phyloP scores from a whole-genome alignment of 1,139 yeast species.

The Hansenula anomala region DNA sequence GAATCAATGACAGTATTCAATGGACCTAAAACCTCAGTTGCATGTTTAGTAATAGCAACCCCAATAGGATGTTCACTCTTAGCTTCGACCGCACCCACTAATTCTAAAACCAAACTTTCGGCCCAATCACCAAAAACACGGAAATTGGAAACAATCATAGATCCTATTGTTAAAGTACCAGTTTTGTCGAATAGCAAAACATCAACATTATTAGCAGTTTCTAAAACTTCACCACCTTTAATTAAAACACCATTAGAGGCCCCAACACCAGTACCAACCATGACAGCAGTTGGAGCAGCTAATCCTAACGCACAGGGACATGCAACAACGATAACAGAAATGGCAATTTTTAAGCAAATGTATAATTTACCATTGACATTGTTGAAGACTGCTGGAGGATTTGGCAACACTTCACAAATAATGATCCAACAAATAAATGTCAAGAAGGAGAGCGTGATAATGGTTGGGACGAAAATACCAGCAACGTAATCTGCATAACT shows the following conservation, averaged over 20 bases:
- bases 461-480: slow-evolving; percentile 78
- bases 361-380: slow-evolving; percentile 55
- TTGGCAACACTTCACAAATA: slow-evolving; percentile 32
- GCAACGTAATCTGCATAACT: slow-evolving; percentile 83
- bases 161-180: slow-evolving; percentile 88
- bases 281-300: slow-evolving; percentile 97
- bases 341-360: slow-evolving; percentile 76
- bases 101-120: slow-evolving; percentile 39
- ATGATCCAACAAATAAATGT: slow-evolving; percentile 72
- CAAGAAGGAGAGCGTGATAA: slow-evolving; percentile 51
- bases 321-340: slow-evolving; percentile 92
- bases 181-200: slow-evolving; percentile 89
- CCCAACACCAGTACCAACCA: slow-evolving; percentile 98
- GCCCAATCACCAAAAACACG: slow-evolving; percentile 18
- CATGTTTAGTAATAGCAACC: slow-evolving; percentile 48
- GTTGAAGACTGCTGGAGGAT: slow-evolving; percentile 54
- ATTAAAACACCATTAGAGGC: slow-evolving; percentile 86
- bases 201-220: slow-evolving; percentile 60
- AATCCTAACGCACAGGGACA: slow-evolving; percentile 97
- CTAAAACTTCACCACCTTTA: slow-evolving; percentile 90
- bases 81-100: slow-evolving; percentile 60
- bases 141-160: slow-evolving; percentile 51
- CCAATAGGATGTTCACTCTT: slow-evolving; percentile 90
- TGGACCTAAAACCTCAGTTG: slow-evolving; percentile 12
- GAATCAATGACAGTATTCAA: slow-evolving; percentile 32